A percentile compares a stretch with the other conserved stretches of the same genome.
Evolutionary conservation across 2,329 filamentous ascomycete species (phyloP).

Genomic region (Penicillium freii): DNA sequence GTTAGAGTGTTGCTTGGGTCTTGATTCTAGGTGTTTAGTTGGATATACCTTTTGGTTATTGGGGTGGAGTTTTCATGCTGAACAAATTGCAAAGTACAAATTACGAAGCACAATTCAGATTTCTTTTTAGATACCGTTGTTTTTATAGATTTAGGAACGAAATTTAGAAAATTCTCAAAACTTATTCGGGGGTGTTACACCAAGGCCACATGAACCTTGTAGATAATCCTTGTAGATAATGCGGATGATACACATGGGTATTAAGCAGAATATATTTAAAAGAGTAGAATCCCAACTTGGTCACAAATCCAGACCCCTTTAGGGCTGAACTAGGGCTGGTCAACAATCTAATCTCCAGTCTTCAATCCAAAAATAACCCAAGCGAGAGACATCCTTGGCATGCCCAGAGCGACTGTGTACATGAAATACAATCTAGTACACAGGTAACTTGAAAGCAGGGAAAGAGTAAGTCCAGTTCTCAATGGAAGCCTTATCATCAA

Average conservation of each 20-base stretch:
- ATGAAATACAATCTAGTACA: slow-evolving; percentile 31
- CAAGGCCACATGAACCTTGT: background rate
- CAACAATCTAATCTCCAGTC: background rate
- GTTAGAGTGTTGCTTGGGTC: slow-evolving; percentile 12
- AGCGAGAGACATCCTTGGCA: background rate
- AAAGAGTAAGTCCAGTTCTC: slow-evolving; percentile 44
- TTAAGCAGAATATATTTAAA: background rate
- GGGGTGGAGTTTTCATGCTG: slow-evolving; percentile 4
- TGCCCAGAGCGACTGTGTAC: background rate
- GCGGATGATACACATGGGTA: background rate
- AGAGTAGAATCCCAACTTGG: background rate
- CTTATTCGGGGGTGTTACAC: background rate
- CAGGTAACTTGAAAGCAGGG: slow-evolving; percentile 40
- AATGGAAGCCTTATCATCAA: slow-evolving; percentile 39
- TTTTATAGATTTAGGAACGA: slow-evolving; percentile 1
- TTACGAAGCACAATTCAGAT: background rate
- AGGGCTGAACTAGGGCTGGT: background rate
- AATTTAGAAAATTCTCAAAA: background rate
- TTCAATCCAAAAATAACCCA: background rate
- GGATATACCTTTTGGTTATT: slow-evolving; percentile 7
- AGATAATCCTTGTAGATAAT: background rate
- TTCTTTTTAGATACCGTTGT: background rate
- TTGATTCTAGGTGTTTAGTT: slow-evolving; percentile 7
- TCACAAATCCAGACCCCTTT: background rate
- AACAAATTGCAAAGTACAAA: slow-evolving; percentile 6